Evolutionary conservation across 208 protist species (phyloP).

Genomic region (Phytomonas serpens): DNA sequence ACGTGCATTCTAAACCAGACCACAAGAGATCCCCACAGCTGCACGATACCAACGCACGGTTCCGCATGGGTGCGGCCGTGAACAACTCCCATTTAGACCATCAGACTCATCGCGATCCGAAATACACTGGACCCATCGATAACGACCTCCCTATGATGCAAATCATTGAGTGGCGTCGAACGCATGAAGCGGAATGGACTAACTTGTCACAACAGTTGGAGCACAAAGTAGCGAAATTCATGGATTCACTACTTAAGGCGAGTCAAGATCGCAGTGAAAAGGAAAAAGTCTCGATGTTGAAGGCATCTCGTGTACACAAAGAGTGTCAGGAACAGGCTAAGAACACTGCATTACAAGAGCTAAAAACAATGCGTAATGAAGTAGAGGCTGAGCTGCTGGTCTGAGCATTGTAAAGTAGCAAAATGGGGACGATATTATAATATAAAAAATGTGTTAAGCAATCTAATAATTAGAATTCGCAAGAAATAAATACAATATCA

Average conservation of each 20-base stretch:
- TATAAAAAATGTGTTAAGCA: not conserved
- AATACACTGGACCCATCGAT: not conserved
- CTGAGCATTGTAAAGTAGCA: not conserved
- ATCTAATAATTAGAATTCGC: not conserved
- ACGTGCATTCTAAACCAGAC: not conserved
- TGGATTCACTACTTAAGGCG: not conserved
- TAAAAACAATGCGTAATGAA: slow-evolving; percentile 19
- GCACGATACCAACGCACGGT: not conserved
- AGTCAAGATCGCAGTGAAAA: not conserved
- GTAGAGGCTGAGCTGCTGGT: slow-evolving; percentile 17
- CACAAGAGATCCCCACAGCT: not conserved
- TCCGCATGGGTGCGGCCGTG: not conserved
- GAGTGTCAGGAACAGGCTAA: slow-evolving; percentile 1
- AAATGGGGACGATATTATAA: not conserved
- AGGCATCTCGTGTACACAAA: not conserved
- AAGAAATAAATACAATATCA: not conserved
- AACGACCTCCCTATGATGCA: slow-evolving; percentile 1
- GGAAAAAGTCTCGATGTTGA: not conserved
- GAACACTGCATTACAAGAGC: slow-evolving; percentile 12
- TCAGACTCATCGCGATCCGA: not conserved
- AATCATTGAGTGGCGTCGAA: slow-evolving; percentile 2
- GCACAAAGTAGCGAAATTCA: not conserved
- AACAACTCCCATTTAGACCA: not conserved
- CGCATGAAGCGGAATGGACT: not conserved
- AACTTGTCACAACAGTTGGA: not conserved